phyloP scores from a whole-genome alignment of 2,329 filamentous ascomycete species.

The Bipolaris victoriae region DNA sequence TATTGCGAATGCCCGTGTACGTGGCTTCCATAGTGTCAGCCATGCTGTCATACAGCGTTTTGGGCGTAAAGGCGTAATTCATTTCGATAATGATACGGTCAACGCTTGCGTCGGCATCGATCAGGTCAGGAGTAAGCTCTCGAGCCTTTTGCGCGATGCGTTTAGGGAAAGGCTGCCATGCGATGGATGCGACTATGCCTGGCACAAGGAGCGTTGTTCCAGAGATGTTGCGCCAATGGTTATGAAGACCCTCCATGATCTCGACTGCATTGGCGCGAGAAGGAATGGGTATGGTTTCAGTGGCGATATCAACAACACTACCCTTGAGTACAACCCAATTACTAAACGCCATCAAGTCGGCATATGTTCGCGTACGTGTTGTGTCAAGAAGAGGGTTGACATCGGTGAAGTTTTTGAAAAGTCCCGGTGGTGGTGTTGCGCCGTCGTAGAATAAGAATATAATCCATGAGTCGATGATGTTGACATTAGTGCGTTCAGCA shows the following conservation, averaged over 20 bases:
- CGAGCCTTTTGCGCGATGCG: conserved; percentile 33
- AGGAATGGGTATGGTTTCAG: conserved; percentile 43
- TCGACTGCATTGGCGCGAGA: conserved; percentile 27
- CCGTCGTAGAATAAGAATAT: conserved; percentile 44
- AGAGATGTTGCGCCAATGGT: conserved; percentile 40
- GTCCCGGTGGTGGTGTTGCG: conserved; percentile 54
- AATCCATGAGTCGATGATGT: conserved; percentile 41
- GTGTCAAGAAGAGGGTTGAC: conserved; percentile 54
- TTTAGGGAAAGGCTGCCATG: conserved; percentile 46
- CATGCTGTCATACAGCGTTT: conserved; percentile 47
- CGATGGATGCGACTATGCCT: conserved; percentile 43
- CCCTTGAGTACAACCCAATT: conserved; percentile 50
- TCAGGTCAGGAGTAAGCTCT: conserved; percentile 40
- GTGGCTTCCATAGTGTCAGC: conserved; percentile 49
- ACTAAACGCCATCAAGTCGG: conserved; percentile 55
- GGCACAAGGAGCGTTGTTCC: conserved; percentile 32
- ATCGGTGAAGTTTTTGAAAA: conserved; percentile 64
- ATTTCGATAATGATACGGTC: conserved; percentile 56
- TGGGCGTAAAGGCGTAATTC: conserved; percentile 50
- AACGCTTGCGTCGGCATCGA: conserved; percentile 49
- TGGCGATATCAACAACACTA: conserved; percentile 43
- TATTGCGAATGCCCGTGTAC: conserved; percentile 48
- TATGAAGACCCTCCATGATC: conserved; percentile 39
- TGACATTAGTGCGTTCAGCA: conserved; percentile 35
- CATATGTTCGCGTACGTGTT: conserved; percentile 56